These are phyloP conservation scores for Puccinia brachypodii DNA, from an alignment of 1,284 basidiomycete genomes.

Conservation along the genomic window DNA sequence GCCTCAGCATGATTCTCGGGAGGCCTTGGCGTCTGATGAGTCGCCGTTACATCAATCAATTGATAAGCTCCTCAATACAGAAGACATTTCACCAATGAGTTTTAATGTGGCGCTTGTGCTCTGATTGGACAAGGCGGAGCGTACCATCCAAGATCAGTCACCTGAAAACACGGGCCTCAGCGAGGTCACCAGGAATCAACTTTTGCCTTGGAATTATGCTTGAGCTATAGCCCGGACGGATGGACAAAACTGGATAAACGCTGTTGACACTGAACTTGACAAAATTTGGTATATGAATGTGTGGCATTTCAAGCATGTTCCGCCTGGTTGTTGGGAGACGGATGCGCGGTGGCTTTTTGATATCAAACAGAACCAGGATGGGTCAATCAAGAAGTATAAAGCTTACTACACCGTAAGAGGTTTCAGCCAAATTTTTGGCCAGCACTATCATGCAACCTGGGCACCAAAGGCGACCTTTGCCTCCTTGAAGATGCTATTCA, in stretches of 20 bases:
- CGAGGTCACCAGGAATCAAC: neutral
- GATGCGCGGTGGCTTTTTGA: constrained; percentile 44
- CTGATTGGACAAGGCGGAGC: neutral
- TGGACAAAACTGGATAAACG: neutral
- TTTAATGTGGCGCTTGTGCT: neutral
- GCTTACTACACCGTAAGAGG: neutral
- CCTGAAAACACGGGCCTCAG: neutral
- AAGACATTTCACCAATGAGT: neutral
- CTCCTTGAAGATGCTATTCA: neutral
- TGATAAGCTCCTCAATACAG: neutral
- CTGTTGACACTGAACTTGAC: neutral
- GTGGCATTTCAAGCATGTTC: neutral
- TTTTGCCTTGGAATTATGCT: neutral
- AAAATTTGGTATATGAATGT: neutral
- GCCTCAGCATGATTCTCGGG: too few species aligned
- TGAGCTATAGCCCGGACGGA: neutral
- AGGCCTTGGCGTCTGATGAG: too few species aligned
- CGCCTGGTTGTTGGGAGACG: neutral
- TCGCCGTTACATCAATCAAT: neutral
- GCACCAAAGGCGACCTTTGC: neutral
- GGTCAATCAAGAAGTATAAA: neutral
- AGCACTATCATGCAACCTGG: neutral
- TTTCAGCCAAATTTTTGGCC: neutral
- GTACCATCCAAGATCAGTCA: neutral
- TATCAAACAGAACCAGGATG: neutral